phyloP scores from a whole-genome alignment of 192 early-diverging fungal genomes.

The Gaertneriomyces sp. region DNA sequence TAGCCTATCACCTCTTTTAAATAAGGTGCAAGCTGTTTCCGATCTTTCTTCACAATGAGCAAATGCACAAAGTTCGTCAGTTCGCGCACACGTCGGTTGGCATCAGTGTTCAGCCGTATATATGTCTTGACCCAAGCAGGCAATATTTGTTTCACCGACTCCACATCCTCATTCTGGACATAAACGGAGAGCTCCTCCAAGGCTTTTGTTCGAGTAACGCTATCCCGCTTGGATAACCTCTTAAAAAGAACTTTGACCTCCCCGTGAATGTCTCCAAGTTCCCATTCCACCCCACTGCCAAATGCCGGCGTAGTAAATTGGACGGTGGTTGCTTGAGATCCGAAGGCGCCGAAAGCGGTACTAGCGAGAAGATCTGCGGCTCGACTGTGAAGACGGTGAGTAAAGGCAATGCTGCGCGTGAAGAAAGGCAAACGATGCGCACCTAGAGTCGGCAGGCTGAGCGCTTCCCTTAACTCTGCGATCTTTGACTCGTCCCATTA shows the following conservation, averaged over 20 bases:
- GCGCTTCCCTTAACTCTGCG: conserved; percentile 78
- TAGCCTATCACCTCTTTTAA: conserved; percentile 78
- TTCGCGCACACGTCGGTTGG: conserved; percentile 80
- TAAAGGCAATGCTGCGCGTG: background rate
- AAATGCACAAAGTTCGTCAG: conserved; percentile 64
- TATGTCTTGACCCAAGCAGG: conserved; percentile 56
- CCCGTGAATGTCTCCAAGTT: conserved; percentile 25
- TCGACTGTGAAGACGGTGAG: conserved; percentile 41
- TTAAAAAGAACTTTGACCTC: conserved; percentile 66
- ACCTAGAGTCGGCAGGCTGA: conserved; percentile 85
- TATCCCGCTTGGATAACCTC: conserved; percentile 80
- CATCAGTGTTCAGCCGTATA: conserved; percentile 65
- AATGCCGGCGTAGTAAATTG: conserved; percentile 23
- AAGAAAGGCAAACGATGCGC: conserved; percentile 33
- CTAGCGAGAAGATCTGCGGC: conserved; percentile 55
- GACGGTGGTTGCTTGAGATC: conserved; percentile 54
- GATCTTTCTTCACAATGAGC: conserved; percentile 58
- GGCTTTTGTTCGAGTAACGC: conserved; percentile 81
- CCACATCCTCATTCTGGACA: conserved; percentile 15
- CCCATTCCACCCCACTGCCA: conserved; percentile 30
- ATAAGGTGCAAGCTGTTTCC: conserved; percentile 73
- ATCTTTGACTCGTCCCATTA: conserved; percentile 44
- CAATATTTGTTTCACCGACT: conserved; percentile 32
- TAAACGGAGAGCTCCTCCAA: conserved; percentile 76
- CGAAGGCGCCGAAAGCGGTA: conserved; percentile 64